Conservation (phyloP, 768 basidiomycete species). For the Hemileccinum rubropunctum region DNA sequence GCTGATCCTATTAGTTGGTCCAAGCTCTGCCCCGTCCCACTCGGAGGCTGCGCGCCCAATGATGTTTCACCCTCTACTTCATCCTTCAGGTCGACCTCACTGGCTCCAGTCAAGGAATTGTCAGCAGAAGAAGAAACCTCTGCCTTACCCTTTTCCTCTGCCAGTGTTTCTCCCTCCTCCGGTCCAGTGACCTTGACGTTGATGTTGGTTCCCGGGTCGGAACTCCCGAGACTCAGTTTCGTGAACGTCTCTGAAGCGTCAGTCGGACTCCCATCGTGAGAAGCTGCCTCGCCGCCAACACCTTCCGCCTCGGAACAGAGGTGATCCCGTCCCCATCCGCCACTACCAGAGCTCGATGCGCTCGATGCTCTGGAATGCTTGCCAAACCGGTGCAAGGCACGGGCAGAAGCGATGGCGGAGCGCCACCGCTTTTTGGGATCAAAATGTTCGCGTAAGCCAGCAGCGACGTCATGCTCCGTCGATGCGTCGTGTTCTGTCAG, state of each 20-base stretch:
- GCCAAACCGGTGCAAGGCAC: conserved; percentile 35
- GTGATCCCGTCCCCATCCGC: conserved; percentile 37
- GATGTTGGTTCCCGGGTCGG: conserved; percentile 38
- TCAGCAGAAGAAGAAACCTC: conserved; percentile 18
- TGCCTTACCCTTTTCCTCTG: conserved; percentile 23
- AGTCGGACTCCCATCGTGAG: conserved; percentile 31
- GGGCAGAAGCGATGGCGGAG: conserved; percentile 57
- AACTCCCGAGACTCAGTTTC: conserved; percentile 29
- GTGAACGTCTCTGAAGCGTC: conserved; percentile 21
- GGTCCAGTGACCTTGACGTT: conserved; percentile 39
- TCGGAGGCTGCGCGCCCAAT: conserved; percentile 1
- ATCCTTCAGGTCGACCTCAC: conserved; percentile 15
- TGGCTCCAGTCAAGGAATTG: conserved; percentile 19
- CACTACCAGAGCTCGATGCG: conserved; percentile 31
- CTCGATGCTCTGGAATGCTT: conserved; percentile 26
- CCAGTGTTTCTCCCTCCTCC: conserved; percentile 25
- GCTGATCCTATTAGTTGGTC: conserved; percentile 6
- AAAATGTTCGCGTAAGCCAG: conserved; percentile 80
- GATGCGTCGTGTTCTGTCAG: conserved; percentile 63
- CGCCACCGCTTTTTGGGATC: conserved; percentile 73
- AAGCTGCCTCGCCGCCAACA: conserved; percentile 33
- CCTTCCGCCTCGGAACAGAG: conserved; percentile 21
- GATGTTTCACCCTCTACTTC: neutral
- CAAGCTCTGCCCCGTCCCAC: neutral
- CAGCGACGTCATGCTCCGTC: conserved; percentile 69